phyloP scores from a whole-genome alignment of 306 rosid genomes.

The Cucurbita ficifolia region DNA sequence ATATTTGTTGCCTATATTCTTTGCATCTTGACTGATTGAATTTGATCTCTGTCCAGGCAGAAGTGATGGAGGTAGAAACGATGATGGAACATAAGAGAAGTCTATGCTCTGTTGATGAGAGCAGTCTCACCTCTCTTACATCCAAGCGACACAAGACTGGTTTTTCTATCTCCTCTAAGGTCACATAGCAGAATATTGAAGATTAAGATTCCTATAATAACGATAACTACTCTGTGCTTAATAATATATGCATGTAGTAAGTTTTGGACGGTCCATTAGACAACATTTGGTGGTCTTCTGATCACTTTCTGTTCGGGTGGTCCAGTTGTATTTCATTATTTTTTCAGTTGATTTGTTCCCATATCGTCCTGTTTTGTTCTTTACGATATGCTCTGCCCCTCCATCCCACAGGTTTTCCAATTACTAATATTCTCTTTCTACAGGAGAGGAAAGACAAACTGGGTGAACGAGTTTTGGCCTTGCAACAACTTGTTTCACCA shows the following conservation, averaged over 20 bases:
- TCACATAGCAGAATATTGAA: constrained; percentile 6
- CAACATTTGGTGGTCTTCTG: neutral
- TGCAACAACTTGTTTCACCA: constrained; percentile 98
- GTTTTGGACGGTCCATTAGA: neutral
- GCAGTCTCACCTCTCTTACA: constrained; percentile 45
- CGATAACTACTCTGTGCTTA: neutral
- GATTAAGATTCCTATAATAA: neutral
- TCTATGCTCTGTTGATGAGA: constrained; percentile 71
- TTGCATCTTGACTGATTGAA: neutral
- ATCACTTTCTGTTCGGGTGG: neutral
- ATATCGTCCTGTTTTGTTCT: neutral
- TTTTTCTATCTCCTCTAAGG: constrained; percentile 68
- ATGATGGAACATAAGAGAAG: constrained; percentile 78
- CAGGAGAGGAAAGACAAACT: constrained; percentile 91
- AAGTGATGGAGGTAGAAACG: constrained; percentile 52
- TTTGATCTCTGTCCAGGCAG: constrained; percentile 20
- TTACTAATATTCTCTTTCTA: neutral
- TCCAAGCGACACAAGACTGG: constrained; percentile 83
- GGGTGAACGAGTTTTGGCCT: constrained; percentile 64
- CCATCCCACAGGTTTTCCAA: neutral
- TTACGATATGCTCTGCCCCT: neutral
- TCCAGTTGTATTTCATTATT: neutral
- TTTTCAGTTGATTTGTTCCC: neutral
- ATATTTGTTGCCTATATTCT: neutral
- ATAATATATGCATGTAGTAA: neutral